These are phyloP conservation scores for Candida sanyiensis DNA, from an alignment of 805 yeast genomes.

Conservation along the genomic window DNA sequence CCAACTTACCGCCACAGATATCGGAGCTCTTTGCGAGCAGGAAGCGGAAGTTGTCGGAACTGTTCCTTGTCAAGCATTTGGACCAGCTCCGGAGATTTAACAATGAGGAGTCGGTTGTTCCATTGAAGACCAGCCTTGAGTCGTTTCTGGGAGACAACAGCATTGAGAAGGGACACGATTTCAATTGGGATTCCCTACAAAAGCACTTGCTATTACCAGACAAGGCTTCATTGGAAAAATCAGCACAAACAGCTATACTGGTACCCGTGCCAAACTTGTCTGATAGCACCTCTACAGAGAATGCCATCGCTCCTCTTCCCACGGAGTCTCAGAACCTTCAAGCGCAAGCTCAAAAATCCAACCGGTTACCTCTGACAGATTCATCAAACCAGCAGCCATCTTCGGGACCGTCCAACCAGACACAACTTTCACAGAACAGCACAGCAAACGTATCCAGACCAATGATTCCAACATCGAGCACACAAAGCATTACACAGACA, in stretches of 20 bases:
- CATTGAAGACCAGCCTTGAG: slow-evolving; percentile 35
- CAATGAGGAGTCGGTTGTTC: slow-evolving; percentile 33
- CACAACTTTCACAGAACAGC: neutral
- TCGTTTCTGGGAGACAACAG: slow-evolving; percentile 49
- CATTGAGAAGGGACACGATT: slow-evolving; percentile 39
- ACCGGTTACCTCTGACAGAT: no score
- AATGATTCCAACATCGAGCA: neutral
- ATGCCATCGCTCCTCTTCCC: no score
- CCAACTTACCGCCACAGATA: no score
- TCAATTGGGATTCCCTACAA: slow-evolving; percentile 28
- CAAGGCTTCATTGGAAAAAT: no score
- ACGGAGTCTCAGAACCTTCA: no score
- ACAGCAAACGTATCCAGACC: neutral
- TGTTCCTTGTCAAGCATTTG: slow-evolving; percentile 52
- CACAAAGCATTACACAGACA: slow-evolving; percentile 1
- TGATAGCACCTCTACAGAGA: no score
- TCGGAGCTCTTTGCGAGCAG: slow-evolving; percentile 41
- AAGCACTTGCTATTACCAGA: no score
- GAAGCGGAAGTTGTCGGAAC: slow-evolving; percentile 53
- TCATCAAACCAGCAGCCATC: no score
- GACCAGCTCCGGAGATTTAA: slow-evolving; percentile 39
- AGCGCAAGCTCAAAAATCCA: no score
- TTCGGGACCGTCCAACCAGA: slow-evolving; percentile 1
- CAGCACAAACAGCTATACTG: no score
- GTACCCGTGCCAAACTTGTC: no score